Evolutionary conservation across 2,329 filamentous ascomycete genomes (phyloP), one percentile per base, ranked within the genome.

Genomic region (Pyricularia sp.): DNA sequence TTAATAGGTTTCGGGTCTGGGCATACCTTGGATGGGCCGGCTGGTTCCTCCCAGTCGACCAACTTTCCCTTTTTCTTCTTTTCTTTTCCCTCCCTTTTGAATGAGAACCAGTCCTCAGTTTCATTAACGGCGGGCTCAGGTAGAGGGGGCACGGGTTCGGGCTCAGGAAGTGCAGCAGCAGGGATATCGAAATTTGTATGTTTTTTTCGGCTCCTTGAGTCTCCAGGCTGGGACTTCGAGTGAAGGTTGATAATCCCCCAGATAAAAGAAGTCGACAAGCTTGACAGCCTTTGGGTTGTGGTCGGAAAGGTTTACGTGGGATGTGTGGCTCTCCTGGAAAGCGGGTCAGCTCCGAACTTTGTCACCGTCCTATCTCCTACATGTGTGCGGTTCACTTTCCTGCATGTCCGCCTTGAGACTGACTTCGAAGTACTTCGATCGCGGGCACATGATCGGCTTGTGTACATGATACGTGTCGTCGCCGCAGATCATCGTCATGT

Each of bases 391-490:
- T 58, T 23, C 17, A 28, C 58, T 12, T 20, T n/a, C n/a, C 20
- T 66, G 11, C 11, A 26, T 58, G 4, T 33, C 55, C 25, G 26
- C 64, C 28, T 69, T 69, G 64, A 66, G 42, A 11, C 14, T 28
- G 7, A 2, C 28, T 3, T 50, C 64, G 55, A 69, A 69, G 25
- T 66, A 36, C 14, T 25, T 23, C 25, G 64, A 69, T 11, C 55
- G 64, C 12, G 64, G 64, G 23, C 68, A 69, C 17, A 69, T 63
- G 28, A 67, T 69, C 10, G 64, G 20, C 30, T 66, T 69, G 64
- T 67, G 68, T 6, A 69, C 42, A 26, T 28, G 10, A 36, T 66
- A 69, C 4, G 33, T n/a, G 11, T 58, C 50, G 20, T 26, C 58
- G 23, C 31, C 65, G 23, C 58, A 64, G 26, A 33, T n/a, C 25